Evolutionary conservation across 331 rosid species (phyloP).

Genomic region (Phaseolus coccineus): DNA sequence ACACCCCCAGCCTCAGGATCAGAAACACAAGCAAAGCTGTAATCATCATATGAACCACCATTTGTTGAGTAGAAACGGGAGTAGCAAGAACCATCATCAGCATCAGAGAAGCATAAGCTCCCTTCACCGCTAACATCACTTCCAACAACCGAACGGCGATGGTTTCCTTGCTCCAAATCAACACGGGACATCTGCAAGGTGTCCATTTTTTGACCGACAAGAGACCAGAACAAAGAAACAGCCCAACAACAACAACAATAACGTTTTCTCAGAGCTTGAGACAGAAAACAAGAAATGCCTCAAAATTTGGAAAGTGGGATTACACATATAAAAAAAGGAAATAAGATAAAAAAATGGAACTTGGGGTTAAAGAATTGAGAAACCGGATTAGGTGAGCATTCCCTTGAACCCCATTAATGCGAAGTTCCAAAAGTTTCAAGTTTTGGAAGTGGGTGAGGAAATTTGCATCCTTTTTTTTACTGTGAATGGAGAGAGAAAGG

Average conservation of each 20-base stretch:
- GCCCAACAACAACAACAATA: not conserved
- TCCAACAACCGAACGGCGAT: conserved; percentile 55
- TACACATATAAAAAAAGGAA: not conserved
- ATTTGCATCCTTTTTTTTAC: conserved; percentile 34
- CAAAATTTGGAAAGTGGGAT: conserved; percentile 46
- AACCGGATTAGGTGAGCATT: conserved; percentile 62
- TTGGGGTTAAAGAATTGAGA: conserved; percentile 51
- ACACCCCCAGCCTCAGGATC: conserved; percentile 61
- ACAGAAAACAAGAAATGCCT: conserved; percentile 43
- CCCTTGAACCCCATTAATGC: conserved; percentile 56
- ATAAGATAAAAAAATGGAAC: not conserved
- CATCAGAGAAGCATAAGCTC: conserved; percentile 79
- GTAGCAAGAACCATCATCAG: conserved; percentile 83
- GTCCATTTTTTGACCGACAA: conserved; percentile 52
- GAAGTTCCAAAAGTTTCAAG: conserved; percentile 22
- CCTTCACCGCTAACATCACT: conserved; percentile 63
- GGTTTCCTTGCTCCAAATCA: conserved; percentile 76
- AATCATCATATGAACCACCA: conserved; percentile 92
- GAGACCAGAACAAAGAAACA: conserved; percentile 40
- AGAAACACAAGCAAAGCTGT: conserved; percentile 69
- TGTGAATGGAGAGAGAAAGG: conserved; percentile 38
- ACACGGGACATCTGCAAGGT: conserved; percentile 59
- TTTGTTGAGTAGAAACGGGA: conserved; percentile 88
- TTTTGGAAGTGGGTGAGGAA: conserved; percentile 41
- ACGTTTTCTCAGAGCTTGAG: conserved; percentile 35